phyloP scores from a whole-genome alignment of 148 eudicot species.

The Vaccinium darrowii region DNA sequence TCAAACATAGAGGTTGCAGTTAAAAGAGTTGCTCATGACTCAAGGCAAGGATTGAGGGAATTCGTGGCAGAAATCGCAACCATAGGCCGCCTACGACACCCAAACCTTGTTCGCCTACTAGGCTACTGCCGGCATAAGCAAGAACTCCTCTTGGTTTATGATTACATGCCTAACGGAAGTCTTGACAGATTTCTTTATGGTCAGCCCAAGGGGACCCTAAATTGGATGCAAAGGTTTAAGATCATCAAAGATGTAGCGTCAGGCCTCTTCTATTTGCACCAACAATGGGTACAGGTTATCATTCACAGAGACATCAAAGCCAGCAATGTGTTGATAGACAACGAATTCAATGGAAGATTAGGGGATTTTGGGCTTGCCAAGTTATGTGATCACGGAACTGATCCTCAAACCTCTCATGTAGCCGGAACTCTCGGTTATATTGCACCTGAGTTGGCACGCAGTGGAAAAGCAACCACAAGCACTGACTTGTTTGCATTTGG shows the following conservation, averaged over 20 bases:
- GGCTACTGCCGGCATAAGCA: conserved; percentile 13
- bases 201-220: background rate
- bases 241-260: conserved; percentile 11
- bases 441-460: conserved; percentile 6
- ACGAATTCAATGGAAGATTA: background rate
- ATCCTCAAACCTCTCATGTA: conserved; percentile 3
- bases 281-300: background rate
- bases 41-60: conserved; percentile 12
- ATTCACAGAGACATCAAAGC: too few relatives aligned
- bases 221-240: conserved; percentile 6
- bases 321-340: too few relatives aligned
- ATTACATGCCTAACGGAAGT: background rate
- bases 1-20: background rate
- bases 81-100: conserved; percentile 1
- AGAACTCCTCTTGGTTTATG: conserved; percentile 6
- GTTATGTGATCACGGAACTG: background rate
- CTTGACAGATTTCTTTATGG: background rate
- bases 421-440: conserved; percentile 1
- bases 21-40: background rate
- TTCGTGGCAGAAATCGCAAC: conserved; percentile 16
- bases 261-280: conserved; percentile 1
- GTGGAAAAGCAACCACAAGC: conserved; percentile 8
- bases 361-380: conserved; percentile 17
- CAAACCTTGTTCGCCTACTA: background rate
- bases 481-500: conserved; percentile 9